phyloP scores from a whole-genome alignment of 345 rosid genomes.

The Eucalyptus caleyi region DNA sequence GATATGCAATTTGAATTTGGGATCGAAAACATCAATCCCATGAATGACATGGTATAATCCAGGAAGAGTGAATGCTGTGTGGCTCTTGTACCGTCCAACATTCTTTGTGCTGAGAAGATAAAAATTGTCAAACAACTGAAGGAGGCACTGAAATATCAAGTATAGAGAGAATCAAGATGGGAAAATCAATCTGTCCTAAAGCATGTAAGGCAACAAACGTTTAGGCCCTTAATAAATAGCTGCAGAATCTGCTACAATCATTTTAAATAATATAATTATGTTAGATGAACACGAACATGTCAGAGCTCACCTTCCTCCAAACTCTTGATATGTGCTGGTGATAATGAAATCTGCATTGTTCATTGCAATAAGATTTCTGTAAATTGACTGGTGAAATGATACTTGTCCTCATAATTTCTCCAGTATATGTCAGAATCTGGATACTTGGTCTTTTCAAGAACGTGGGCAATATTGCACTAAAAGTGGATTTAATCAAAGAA shows the following conservation, averaged over 20 bases:
- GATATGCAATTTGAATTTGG: constrained; percentile 63
- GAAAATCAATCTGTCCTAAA: neutral
- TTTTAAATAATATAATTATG: no score
- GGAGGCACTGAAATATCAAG: neutral
- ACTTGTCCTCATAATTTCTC: constrained; percentile 79
- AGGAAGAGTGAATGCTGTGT: constrained; percentile 54
- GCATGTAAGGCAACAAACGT: neutral
- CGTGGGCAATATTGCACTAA: constrained; percentile 98
- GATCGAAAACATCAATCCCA: constrained; percentile 52
- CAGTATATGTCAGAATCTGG: constrained; percentile 95
- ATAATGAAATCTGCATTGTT: constrained; percentile 93
- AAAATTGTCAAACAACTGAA: neutral
- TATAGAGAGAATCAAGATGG: constrained; percentile 33
- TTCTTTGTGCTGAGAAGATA: constrained; percentile 22
- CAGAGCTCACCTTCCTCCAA: constrained; percentile 81
- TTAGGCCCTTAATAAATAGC: neutral
- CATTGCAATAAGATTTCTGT: constrained; percentile 92
- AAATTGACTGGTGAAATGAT: constrained; percentile 93
- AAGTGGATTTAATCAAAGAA: neutral
- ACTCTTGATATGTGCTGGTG: constrained; percentile 97
- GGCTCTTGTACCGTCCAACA: constrained; percentile 53
- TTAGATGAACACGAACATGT: neutral
- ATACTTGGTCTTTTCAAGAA: constrained; percentile 94
- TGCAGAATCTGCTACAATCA: neutral
- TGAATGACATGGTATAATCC: constrained; percentile 52